These are phyloP conservation scores for Ambrosia artemisiifolia DNA, from an alignment of 129 eudicot genomes.

Conservation along the genomic window DNA sequence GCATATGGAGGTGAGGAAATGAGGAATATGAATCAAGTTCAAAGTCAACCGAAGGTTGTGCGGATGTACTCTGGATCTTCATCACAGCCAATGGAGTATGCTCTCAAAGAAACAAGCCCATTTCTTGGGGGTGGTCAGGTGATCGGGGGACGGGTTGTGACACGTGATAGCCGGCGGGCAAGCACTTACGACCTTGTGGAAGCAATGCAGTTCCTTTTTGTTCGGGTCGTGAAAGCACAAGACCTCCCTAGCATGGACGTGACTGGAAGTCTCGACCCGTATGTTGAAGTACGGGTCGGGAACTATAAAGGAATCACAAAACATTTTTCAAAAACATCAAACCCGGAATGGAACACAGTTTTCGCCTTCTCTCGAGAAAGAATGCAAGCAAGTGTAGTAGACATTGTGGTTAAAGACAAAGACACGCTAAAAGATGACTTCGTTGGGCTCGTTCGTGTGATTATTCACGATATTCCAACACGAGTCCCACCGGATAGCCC, in stretches of 20 bases:
- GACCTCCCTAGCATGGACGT: conserved; percentile 72
- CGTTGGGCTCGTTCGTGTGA: conserved; percentile 64
- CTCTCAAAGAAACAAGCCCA: conserved; percentile 81
- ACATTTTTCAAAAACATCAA: conserved; percentile 57
- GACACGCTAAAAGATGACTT: conserved; percentile 74
- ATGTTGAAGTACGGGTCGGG: conserved; percentile 84
- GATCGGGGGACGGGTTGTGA: conserved; percentile 70
- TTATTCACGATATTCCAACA: conserved; percentile 66
- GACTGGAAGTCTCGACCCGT: conserved; percentile 85
- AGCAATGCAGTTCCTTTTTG: conserved; percentile 79
- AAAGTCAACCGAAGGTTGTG: conserved; percentile 35
- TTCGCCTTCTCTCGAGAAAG: conserved; percentile 82
- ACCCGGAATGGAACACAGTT: conserved; percentile 87
- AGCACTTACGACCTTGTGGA: conserved; percentile 87
- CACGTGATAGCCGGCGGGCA: conserved; percentile 41
- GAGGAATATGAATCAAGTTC: conserved; percentile 28
- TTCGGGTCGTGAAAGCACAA: conserved; percentile 81
- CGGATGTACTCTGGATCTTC: conserved; percentile 49
- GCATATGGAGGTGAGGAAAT: conserved; percentile 44
- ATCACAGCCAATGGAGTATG: conserved; percentile 55
- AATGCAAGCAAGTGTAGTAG: conserved; percentile 68
- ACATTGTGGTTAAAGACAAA: conserved; percentile 78
- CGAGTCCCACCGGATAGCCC: conserved; percentile 97
- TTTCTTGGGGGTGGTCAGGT: conserved; percentile 77
- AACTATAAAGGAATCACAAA: conserved; percentile 82